Base-by-base conservation (phyloP, 441 rosid species). In the Raphanus hybrid region DNA sequence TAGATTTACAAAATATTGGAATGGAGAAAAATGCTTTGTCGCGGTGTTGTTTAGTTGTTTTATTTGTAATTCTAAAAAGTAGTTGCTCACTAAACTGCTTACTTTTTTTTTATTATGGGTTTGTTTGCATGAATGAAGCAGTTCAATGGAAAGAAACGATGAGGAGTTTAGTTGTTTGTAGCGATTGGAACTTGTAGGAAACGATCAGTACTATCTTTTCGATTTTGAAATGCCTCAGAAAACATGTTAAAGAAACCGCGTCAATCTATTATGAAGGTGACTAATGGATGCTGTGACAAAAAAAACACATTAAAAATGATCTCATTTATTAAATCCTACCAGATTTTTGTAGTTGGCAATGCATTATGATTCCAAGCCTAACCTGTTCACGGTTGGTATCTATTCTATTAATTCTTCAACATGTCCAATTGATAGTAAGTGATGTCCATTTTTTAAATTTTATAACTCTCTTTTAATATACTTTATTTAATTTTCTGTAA, bases 51-150 rank as follows among this genome's bases (percentile, higher is more conserved):
- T 23, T 23, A 23, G 26, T 23, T 23, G 26, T 23, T 23, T 23
- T 23, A 23, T 23, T 23, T 23, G 26, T 23, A 23, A 23, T 23
- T 23, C 26, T 23, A 23, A 23, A 23, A 23, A 23, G 26, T 23
- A 23, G 26, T 23, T 29, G 52, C 55, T 14, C 18, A 14, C 57
- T 50, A 50, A 52, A 15, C 58, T 52, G 58, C 10, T 52, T 15
- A 15, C 14, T 11, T 43, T 43, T 15, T 15, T 50, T 6, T 50
- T 5, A 52, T 52, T 52, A 6, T 52, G 59, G 59, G 10, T 54
- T 15, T 54, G 59, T 54, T 54, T 54, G 59, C 20, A 16, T 54
- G 59, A 54, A 54, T 54, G 59, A 54, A 54, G 59, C 16, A 54
- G 59, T 54, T 54, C 10, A 54, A 7, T 54, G 59, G 59, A 52